phyloP scores from a whole-genome alignment of 441 rosid species.

The Jatropha multifida region DNA sequence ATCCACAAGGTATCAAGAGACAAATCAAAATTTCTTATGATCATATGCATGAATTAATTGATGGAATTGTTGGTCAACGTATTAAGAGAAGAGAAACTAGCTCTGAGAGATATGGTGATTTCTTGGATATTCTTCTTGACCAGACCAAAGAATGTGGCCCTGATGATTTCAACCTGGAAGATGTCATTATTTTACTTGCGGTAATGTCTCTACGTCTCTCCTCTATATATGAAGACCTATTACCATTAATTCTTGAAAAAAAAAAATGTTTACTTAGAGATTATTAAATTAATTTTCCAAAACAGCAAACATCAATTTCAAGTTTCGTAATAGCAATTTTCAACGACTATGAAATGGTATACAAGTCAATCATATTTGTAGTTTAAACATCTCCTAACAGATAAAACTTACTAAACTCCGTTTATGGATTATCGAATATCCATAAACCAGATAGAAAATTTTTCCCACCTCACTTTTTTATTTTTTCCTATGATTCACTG shows the following conservation, averaged over 20 bases:
- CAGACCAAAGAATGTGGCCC: background rate
- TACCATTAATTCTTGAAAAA: background rate
- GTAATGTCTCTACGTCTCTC: background rate
- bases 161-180: background rate
- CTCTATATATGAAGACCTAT: background rate
- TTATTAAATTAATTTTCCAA: too few species aligned
- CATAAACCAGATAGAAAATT: too few species aligned
- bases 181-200: background rate
- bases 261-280: background rate
- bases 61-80: slow-evolving; percentile 3
- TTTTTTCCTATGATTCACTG: too few species aligned
- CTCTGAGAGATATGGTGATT: background rate
- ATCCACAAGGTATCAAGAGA: slow-evolving; percentile 2
- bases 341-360: too few species aligned
- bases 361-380: too few species aligned
- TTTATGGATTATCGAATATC: too few species aligned
- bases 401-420: too few species aligned
- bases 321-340: too few species aligned
- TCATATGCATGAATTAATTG: background rate
- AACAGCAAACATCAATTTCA: too few species aligned
- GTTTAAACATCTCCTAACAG: too few species aligned
- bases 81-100: background rate
- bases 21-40: slow-evolving; percentile 6
- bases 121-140: slow-evolving; percentile 5
- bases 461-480: too few species aligned